Base-by-base conservation (phyloP, 2,329 filamentous ascomycete genomes). In the Diplodia seriata region DNA sequence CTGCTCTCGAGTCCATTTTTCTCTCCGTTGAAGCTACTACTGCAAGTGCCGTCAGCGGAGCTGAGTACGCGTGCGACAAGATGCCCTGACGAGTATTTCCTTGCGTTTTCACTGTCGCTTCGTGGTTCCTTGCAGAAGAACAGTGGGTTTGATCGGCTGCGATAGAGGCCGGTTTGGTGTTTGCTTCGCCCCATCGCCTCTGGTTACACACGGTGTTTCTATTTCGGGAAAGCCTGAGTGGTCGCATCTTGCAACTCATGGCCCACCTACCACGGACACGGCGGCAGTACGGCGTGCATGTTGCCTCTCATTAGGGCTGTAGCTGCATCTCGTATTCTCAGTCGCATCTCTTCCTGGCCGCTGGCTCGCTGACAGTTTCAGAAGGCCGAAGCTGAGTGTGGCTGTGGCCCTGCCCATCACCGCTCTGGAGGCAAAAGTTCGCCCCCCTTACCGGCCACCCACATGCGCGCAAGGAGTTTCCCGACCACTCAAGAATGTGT, bases 341-440 rank as follows among this genome's bases (percentile, higher is more conserved):
- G 59, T 23, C 26, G 59, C 47, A 51, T 40, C 29, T 20, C n/a
- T 26, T 51, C 18, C 15, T 31, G 47, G 20, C 31, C 36, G 56
- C 56, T 49, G 56, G 56, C 36, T 63, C 18, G 59, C 59, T 63
- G 59, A 63, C 59, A 18, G 47, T 33, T 36, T 51, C 43, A 51
- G 31, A 36, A 62, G 43, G 57, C 50, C 43, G 26, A 62, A 49
- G 40, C 57, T 62, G 59, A 56, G 18, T 63, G 59, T 63, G 59
- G 47, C 59, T 63, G 59, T 51, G 59, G 29, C 20, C 43, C 26
- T 23, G 43, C 47, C 20, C 47, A 50, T 51, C 59, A 63, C 59
- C 59, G 59, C 47, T 26, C 15, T 14, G 26, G 40, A 50, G 57
- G 57, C 57, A 63, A 63, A 38, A 63, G 6, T 51, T 63, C 26